These are phyloP conservation scores for Austroboletus festivus DNA, from an alignment of 768 basidiomycete genomes.

Conservation along the genomic window DNA sequence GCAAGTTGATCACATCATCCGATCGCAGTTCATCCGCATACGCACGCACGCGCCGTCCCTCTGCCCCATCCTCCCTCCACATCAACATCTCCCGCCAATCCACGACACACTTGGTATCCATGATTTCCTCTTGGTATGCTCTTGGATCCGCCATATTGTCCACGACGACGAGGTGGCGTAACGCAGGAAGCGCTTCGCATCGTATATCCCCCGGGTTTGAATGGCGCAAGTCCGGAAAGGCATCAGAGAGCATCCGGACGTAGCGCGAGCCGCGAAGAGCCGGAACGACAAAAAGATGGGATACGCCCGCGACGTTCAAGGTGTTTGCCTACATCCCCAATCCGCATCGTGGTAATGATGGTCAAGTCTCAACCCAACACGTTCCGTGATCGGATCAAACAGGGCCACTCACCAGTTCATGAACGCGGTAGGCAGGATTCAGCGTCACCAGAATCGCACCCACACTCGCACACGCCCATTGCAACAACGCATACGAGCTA, in stretches of 20 bases:
- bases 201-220: conserved; percentile 54
- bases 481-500: conserved; percentile 76
- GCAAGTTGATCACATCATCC: conserved; percentile 77
- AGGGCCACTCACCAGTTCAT: conserved; percentile 56
- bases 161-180: conserved; percentile 64
- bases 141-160: conserved; percentile 49
- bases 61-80: conserved; percentile 56
- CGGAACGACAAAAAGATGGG: conserved; percentile 72
- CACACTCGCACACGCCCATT: conserved; percentile 84
- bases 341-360: background rate
- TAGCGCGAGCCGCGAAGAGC: conserved; percentile 64
- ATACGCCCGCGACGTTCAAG: conserved; percentile 60
- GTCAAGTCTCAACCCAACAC: background rate
- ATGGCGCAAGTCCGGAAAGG: conserved; percentile 52
- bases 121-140: conserved; percentile 38
- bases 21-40: conserved; percentile 41
- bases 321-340: conserved; percentile 50
- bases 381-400: background rate
- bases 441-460: conserved; percentile 83
- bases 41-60: conserved; percentile 43
- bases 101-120: conserved; percentile 47
- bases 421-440: conserved; percentile 74
- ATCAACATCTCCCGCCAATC: conserved; percentile 74
- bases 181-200: conserved; percentile 53
- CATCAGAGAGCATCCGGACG: conserved; percentile 53